Evolutionary conservation across 2,329 filamentous ascomycete species (phyloP), one percentile per base, ranked within the genome.

Genomic region (Aspergillus ochraceus): DNA sequence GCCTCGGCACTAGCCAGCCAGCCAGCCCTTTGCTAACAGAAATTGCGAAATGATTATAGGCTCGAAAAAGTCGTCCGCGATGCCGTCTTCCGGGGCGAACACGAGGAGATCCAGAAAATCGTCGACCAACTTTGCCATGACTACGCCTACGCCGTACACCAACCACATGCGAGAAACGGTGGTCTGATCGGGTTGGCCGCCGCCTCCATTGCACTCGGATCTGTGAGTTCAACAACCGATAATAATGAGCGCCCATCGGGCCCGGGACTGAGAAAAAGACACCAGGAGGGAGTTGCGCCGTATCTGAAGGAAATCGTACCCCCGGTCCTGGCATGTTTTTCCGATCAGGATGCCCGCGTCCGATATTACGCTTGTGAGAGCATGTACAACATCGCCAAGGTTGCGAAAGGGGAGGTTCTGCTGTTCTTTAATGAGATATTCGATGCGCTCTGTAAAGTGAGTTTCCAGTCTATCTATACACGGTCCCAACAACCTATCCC

Each of bases 371-470:
- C 95, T 24, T 99, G 95, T 79, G 95, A 99, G 81, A 96, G 93
- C 76, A 99, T 99, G 95, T 99, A 99, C 80, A 99, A 99, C 77
- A 99, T 99, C 73, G 93, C 95, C 72, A 99, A 99, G 79, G 95
- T 99, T 52, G 95, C 94, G 61, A 99, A 99, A 78, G 95, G 96
- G 42, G 95, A 99, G 77, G 95, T 99, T 20, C 79, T 99, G 65
- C 86, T 96, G 46, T 99, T 97, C 81, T 99, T 99, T 78, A 99
- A 99, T 78, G 90, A 96, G 70, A 95, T 99, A 64, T 99, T 99
- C 72, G 95, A 99, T 79, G 92, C 95, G 22, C 81, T 99, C 57
- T 97, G 93, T 81, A 98, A 97, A 85, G 92, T 96, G 80, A 63
- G 79, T 60, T 17, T 52, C 39, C 24, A 52, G 10, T 52, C 57